phyloP scores from a whole-genome alignment of 2,329 filamentous ascomycete genomes.

The Pseudomassariella vexata region DNA sequence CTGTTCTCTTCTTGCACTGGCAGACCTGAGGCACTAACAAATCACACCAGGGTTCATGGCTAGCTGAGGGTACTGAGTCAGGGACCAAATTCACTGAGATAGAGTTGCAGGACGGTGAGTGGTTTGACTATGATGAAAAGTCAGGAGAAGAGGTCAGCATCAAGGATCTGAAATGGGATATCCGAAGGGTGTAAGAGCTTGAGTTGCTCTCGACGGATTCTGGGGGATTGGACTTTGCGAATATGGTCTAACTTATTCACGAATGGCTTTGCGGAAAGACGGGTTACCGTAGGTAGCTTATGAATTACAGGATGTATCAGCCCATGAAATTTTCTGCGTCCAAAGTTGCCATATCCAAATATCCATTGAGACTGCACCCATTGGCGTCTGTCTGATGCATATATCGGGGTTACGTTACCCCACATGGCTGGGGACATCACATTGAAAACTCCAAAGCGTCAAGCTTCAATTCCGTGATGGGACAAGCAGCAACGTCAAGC shows the following conservation, averaged over 20 bases:
- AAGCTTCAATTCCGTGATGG: slow-evolving; percentile 3
- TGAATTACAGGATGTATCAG: too few relatives aligned
- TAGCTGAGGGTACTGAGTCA: slow-evolving; percentile 76
- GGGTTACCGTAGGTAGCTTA: too few relatives aligned
- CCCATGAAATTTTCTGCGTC: too few relatives aligned
- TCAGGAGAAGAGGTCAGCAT: slow-evolving; percentile 86
- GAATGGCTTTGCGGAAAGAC: too few relatives aligned
- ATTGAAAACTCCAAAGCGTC: slow-evolving; percentile 4
- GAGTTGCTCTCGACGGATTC: too few relatives aligned
- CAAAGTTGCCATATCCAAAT: too few relatives aligned
- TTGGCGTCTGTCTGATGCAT: too few relatives aligned
- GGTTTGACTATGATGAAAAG: slow-evolving; percentile 98
- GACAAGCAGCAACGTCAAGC: neutral
- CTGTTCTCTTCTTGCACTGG: slow-evolving; percentile 88
- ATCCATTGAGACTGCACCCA: too few relatives aligned
- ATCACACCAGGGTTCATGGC: slow-evolving; percentile 81
- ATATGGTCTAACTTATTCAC: too few relatives aligned
- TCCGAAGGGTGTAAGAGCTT: slow-evolving; percentile 32
- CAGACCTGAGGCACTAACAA: slow-evolving; percentile 72
- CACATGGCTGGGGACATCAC: too few relatives aligned
- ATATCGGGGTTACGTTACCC: too few relatives aligned
- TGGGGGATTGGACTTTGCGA: too few relatives aligned
- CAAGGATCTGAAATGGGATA: slow-evolving; percentile 82
- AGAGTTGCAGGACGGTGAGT: slow-evolving; percentile 83
- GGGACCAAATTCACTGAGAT: slow-evolving; percentile 75